Base-by-base conservation (phyloP, 78 protist genomes). In the Dictyostelium purpureum region DNA sequence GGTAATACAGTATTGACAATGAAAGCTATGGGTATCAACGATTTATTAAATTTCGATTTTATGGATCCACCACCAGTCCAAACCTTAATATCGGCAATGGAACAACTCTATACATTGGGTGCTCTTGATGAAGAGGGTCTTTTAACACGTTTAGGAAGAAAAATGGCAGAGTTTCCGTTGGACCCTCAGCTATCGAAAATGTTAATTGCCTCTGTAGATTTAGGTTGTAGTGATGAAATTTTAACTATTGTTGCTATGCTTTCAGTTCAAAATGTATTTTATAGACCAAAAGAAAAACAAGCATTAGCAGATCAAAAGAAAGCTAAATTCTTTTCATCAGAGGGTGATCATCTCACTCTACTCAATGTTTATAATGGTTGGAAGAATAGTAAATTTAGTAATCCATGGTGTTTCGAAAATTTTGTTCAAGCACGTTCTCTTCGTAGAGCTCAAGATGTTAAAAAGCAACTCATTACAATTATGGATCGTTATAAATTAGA, bases 141-240 rank as follows among this genome's bases (percentile, higher is more conserved):
- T 47, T 96, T 99, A 31, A 99, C 99, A 11, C 81, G 97, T 14
- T 81, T 99, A 3, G 99, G 99, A 12, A 78, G 99, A 35, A 76
- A 96, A 21, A 98, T 98, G 98, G 99, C 99, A 24, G 99, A 99
- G 95, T 98, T 99, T 76, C 99, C 99, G 21, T 85, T 99, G 33
- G 99, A 98, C 40, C 99, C 99, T 3, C 96, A 79, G 16, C 74
- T 98, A 56, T 69, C 98, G 49, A 99, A 99, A 95, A 97, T 97
- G 96, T 77, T 98, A 57, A 94, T 98, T 40, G 78, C 96, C 7
- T 91, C 99, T 0, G 98, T 94, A 11, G 98, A 96, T 66, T 77
- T 99, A 0, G 98, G 99, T 24, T 99, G 99, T 85, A 57, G 97
- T 3, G 99, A 98, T 24, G 99, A 99, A 87, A 87, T 97, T 16